Evolutionary conservation across 1,284 basidiomycete species (phyloP).

Genomic region (Tilletia indica): DNA sequence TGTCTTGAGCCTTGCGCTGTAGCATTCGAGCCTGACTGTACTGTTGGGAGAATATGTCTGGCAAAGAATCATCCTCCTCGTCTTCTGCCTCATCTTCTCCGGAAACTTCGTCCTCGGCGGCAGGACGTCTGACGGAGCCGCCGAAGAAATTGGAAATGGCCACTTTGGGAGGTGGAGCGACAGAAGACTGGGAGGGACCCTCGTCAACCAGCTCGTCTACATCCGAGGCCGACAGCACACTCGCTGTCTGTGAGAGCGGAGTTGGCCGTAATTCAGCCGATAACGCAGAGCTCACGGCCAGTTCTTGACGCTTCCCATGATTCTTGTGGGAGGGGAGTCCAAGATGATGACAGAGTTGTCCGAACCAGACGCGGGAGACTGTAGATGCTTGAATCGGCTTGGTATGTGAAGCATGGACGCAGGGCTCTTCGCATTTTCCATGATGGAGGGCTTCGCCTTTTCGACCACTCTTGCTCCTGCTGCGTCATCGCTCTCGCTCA

Average conservation of each 20-base stretch:
- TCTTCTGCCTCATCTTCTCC: not conserved
- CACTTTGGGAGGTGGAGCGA: too few species aligned
- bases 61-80: slow-evolving; percentile 8
- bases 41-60: not conserved
- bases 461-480: not conserved
- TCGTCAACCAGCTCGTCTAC: slow-evolving; percentile 6
- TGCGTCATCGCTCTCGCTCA: not conserved
- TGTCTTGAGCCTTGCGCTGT: not conserved
- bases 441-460: not conserved
- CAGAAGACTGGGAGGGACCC: not conserved
- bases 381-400: not conserved
- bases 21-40: not conserved
- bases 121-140: too few species aligned
- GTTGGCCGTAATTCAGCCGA: too few species aligned
- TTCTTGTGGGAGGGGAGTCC: not conserved
- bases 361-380: not conserved
- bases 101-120: too few species aligned
- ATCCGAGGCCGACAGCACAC: not conserved
- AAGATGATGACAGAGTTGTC: slow-evolving; percentile 3
- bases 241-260: too few species aligned
- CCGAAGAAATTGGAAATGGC: too few species aligned
- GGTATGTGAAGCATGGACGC: not conserved
- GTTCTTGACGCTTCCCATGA: too few species aligned
- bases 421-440: not conserved
- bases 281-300: too few species aligned